Evolutionary conservation across 2,329 filamentous ascomycete species (phyloP), one percentile per base, ranked within the genome.

Genomic region (Annulohypoxylon truncatum): DNA sequence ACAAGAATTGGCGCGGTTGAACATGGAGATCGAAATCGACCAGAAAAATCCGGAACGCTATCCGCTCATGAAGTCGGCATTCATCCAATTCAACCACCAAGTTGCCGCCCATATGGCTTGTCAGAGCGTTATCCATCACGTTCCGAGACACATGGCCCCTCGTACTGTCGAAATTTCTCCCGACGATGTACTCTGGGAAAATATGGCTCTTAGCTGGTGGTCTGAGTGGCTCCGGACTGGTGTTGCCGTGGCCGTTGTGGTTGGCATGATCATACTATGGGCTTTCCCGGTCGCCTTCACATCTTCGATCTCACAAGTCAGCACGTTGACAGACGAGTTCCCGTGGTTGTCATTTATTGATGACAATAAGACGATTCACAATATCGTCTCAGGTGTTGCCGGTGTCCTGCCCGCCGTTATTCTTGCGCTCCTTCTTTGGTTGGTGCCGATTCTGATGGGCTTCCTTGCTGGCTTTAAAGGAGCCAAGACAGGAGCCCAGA

Each of bases 81-180:
- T 99, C 73, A 94, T 99, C 66, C 96, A 99, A 77, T 99, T 99
- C 84, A 97, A 99, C 75, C 92, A 97, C 75, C 96, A 99, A 77
- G 92, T 97, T 1, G 94, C 95, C 4, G 96, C 96, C 0, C 96
- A 99, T 75, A 98, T 99, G 96, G 96, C 95, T 62, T 97, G 94
- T 77, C 96, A 99, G 77, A 90, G 93, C 50, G 85, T 96, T 47
- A 94, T 92, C 38, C 94, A 98, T 77, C 96, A 99, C 74, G 79
- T 97, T 0, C 96, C 96, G 0, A 92, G 92, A 72, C 92, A 97
- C 47, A 99, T 99, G 96, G 87, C 93, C 0, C 96, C 96, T 0
- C 89, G 96, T 26, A 87, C 92, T 40, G 92, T 97, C n/a, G 96
- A 99, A 76, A 94, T 99, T 48, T 93, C 94, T 5, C 96, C 96